phyloP scores from a whole-genome alignment of 345 rosid genomes.

The Populus nigra region DNA sequence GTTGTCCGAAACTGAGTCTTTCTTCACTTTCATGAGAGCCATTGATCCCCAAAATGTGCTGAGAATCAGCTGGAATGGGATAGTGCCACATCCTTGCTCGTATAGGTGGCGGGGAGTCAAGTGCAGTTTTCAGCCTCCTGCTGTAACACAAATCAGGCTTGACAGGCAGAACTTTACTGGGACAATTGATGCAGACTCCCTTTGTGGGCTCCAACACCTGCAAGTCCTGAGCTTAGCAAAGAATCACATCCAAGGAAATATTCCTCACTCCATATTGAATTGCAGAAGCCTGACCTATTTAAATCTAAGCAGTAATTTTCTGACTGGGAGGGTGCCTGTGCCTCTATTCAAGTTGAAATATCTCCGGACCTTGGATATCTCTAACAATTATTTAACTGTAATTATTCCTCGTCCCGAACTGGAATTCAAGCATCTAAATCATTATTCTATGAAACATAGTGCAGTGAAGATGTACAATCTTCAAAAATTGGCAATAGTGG shows the following conservation, averaged over 20 bases:
- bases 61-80: conserved; percentile 9
- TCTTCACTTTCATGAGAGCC: conserved; percentile 31
- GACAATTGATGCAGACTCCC: conserved; percentile 36
- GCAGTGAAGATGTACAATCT: background rate
- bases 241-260: conserved; percentile 35
- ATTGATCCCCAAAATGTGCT: conserved; percentile 38
- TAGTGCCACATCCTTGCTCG: conserved; percentile 25
- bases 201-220: conserved; percentile 36
- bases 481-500: background rate
- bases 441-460: background rate
- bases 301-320: conserved; percentile 40
- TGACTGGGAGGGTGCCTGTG: conserved; percentile 34
- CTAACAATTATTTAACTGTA: conserved; percentile 28
- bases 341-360: conserved; percentile 34
- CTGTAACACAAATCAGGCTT: conserved; percentile 39
- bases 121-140: conserved; percentile 24
- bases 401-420: background rate
- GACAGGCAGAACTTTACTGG: conserved; percentile 40
- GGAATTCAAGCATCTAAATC: conserved; percentile 8
- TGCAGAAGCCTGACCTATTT: conserved; percentile 34
- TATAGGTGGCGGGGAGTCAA: conserved; percentile 23
- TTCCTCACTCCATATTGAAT: conserved; percentile 33
- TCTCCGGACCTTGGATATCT: conserved; percentile 38
- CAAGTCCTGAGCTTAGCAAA: conserved; percentile 32
- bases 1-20: conserved; percentile 29